Evolutionary conservation across 1,284 basidiomycete genomes (phyloP).

Genomic region (Ganoderma lingzhi): DNA sequence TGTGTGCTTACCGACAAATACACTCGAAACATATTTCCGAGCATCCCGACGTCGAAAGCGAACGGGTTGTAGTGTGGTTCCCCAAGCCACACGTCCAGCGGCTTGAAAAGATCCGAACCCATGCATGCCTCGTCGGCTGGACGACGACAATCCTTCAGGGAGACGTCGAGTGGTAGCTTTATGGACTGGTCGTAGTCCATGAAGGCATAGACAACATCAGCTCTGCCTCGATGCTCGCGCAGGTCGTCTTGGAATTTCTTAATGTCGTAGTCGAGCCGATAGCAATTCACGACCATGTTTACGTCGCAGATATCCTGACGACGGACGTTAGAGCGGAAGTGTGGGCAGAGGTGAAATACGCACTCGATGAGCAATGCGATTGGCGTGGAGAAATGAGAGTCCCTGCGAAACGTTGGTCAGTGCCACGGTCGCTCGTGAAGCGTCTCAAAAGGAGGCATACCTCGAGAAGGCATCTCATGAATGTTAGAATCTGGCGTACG

Average conservation of each 20-base stretch:
- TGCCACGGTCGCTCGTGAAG: no score
- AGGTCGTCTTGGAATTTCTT: neutral
- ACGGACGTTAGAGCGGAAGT: no score
- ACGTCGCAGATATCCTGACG: conserved; percentile 12
- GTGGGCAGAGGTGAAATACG: no score
- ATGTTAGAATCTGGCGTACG: neutral
- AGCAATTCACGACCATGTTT: conserved; percentile 15
- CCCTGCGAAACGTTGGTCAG: neutral
- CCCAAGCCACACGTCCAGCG: no score
- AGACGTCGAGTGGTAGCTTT: no score
- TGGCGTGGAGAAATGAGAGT: neutral
- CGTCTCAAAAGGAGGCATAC: neutral
- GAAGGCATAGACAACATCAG: conserved; percentile 10
- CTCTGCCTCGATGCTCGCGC: conserved; percentile 7
- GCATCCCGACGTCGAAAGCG: conserved; percentile 25
- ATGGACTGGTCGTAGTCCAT: no score
- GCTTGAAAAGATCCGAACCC: neutral
- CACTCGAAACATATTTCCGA: conserved; percentile 22
- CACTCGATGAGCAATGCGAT: neutral
- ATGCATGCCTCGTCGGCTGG: neutral
- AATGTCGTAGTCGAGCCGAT: conserved; percentile 6
- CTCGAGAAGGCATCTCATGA: neutral
- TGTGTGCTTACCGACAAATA: conserved; percentile 12
- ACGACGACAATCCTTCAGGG: no score
- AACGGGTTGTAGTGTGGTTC: conserved; percentile 19